Evolutionary conservation across 495 filamentous ascomycete genomes (phyloP), one percentile per base, ranked within the genome.

Genomic region (Aspergillus baeticus): DNA sequence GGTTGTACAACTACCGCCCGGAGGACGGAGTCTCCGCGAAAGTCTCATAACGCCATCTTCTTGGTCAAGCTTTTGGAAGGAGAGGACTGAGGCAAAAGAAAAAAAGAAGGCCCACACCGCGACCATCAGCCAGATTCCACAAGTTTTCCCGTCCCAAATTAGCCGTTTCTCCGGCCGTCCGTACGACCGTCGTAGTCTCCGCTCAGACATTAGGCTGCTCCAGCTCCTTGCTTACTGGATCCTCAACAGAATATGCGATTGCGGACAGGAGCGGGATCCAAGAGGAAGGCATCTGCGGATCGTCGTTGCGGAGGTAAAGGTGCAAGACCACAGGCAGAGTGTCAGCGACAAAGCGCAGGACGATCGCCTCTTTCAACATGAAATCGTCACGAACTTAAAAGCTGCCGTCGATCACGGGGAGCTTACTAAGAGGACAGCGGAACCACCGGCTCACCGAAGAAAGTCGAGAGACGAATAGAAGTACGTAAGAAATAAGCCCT

Each of bases 11-110:
- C 26, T 29, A 8, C 26, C 26, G 26, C 3, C 26, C 26, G 26
- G 42, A 2, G 41, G 26, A 14, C 6, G n/a, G 18, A 18, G 6
- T 18, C n/a, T 6, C 6, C 2, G 6, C 6, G 18, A 41, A 45
- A 29, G 14, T 26, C 5, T 13, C n/a, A 20, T 7, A 14, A 17
- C 21, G 43, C 31, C 15, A 54, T 45, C 51, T 17, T 10, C 21
- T 23, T 20, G 51, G 18, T 46, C 51, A 54, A 54, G 51, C 51
- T 54, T 54, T 54, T 45, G 29, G 50, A 37, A 15, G 13, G 31
- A 6, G 5, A 31, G 13, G 33, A 36, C 46, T 31, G 46, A 49
- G 46, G 46, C 31, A 23, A 31, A n/a, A 45, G 21, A 23, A 13
- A 29, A 33, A 48, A 47, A 33, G 14, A 22, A 20, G 39, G 17